Percentiles rank a stretch among this genome's conserved stretches.
phyloP scores from a whole-genome alignment of 2,329 filamentous ascomycete species.

The Eutypa lata region DNA sequence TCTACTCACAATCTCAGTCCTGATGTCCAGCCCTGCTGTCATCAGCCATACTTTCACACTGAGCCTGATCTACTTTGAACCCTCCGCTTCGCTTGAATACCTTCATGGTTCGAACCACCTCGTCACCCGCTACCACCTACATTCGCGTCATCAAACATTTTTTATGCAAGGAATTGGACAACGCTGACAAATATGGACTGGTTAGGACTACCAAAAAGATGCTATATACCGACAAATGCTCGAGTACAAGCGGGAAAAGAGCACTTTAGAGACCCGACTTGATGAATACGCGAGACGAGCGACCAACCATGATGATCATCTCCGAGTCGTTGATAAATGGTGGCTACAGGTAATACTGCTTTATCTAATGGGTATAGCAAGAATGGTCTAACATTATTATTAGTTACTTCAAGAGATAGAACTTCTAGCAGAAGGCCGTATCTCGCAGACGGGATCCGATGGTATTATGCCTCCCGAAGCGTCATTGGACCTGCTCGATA shows the following conservation, averaged over 20 bases:
- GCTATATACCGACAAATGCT: constrained; percentile 97
- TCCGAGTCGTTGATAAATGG: constrained; percentile 89
- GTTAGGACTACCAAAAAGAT: constrained; percentile 87
- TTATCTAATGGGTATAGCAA: not conserved
- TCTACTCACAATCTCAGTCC: constrained; percentile 32
- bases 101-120: constrained; percentile 20
- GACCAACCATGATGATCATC: constrained; percentile 85
- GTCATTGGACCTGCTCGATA: constrained; percentile 17
- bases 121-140: constrained; percentile 24
- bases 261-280: constrained; percentile 74
- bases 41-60: constrained; percentile 22
- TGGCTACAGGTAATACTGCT: constrained; percentile 74
- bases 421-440: constrained; percentile 50
- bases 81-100: constrained; percentile 18
- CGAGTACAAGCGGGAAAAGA: constrained; percentile 91
- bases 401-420: constrained; percentile 65
- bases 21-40: constrained; percentile 27
- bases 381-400: constrained; percentile 15
- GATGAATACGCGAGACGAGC: constrained; percentile 76
- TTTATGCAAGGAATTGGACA: constrained; percentile 18
- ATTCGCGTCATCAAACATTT: constrained; percentile 20
- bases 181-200: constrained; percentile 35
- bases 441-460: constrained; percentile 41
- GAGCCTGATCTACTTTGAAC: constrained; percentile 9
- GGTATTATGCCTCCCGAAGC: constrained; percentile 27